These are phyloP conservation scores for Chimonanthus praecox DNA, from an alignment of 164 flowering plant genomes.

Conservation along the genomic window DNA sequence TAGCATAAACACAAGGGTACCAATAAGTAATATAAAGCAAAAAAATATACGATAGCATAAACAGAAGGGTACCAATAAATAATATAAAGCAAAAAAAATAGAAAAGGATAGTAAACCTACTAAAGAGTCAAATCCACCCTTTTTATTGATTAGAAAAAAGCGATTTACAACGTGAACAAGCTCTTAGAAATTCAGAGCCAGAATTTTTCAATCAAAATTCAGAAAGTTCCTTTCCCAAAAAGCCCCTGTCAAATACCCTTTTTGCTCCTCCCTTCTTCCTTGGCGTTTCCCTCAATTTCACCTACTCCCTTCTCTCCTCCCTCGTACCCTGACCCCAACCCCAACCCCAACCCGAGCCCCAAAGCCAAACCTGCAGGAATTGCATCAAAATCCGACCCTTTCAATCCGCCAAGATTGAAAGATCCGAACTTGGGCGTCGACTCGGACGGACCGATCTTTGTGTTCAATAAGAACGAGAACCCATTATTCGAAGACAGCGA, in stretches of 20 bases:
- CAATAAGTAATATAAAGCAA: too few species aligned
- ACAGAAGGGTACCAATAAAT: too few species aligned
- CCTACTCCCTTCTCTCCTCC: neutral
- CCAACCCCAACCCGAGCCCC: neutral
- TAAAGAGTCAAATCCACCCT: too few species aligned
- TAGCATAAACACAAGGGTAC: too few species aligned
- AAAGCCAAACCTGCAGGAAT: neutral
- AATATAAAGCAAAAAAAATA: too few species aligned
- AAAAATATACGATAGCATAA: too few species aligned
- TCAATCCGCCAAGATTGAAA: neutral
- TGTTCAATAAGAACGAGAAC: constrained; percentile 8
- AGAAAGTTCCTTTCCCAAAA: neutral
- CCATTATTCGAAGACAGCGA: constrained; percentile 2
- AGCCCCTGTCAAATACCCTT: neutral
- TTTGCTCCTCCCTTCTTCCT: neutral
- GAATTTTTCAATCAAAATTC: too few species aligned
- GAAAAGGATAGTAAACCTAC: too few species aligned
- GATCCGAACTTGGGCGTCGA: constrained; percentile 11
- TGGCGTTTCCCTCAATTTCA: neutral
- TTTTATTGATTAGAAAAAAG: too few species aligned
- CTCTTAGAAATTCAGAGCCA: too few species aligned
- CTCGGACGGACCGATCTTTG: neutral
- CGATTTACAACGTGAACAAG: too few species aligned
- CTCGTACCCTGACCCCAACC: neutral
- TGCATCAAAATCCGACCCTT: neutral